Evolutionary conservation across 2,329 filamentous ascomycete genomes (phyloP), one percentile per base, ranked within the genome.

Genomic region (Coniochaeta sp.): DNA sequence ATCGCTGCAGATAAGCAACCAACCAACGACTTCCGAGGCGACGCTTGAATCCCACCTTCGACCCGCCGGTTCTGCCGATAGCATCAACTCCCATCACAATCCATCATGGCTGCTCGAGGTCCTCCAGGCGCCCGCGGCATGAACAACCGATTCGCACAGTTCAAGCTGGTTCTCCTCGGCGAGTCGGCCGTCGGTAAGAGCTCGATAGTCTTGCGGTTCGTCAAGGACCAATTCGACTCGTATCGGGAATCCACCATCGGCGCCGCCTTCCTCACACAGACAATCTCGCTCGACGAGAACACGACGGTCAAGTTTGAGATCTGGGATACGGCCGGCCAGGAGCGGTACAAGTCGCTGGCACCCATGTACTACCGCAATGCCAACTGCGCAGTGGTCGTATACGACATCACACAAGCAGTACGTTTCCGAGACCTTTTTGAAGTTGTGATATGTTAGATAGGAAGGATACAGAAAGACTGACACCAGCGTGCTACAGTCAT

Each of bases 341-440:
- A 99, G 79, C 87, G 96, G 72, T 99, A 98, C 85, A 98, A 98
- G 83, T 98, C 95, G 14, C 83, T 99, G 67, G 95, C 95, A 36
- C 95, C 95, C 69, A 99, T 99, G 95, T 99, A 99, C 82, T 99
- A 99, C 80, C 84, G 96, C 70, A 99, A 99, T 75, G 96, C 96
- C 68, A 98, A 99, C 85, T 98, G 95, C 79, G 95, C 96, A 62
- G 93, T 99, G 34, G 93, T 99, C 57, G 95, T 99, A 67, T 99
- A 99, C 77, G 95, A 99, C 78, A 98, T 99, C 72, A 99, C 95
- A 72, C 95, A 99, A 85, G 91, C 95, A 67, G 95, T 99, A 88
- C 64, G 90, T 77, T 65, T 54, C 54, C 31, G 54, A 60, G 60
- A 44, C 19, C 28, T 16, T 44, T 36, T 12, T 9, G 7, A 36